phyloP scores from a whole-genome alignment of 306 rosid genomes.

The Dalbergia cultrata region DNA sequence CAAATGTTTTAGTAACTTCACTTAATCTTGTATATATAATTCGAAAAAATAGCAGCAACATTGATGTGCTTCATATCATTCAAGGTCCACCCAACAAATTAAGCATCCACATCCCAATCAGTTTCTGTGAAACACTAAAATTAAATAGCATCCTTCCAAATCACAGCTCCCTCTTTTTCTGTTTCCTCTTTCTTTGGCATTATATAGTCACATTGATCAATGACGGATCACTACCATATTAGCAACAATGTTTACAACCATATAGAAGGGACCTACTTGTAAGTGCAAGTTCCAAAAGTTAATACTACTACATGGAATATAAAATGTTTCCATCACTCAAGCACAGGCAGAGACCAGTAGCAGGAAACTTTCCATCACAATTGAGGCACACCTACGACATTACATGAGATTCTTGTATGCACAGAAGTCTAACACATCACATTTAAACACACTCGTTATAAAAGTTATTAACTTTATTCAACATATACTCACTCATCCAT shows the following conservation, averaged over 20 bases:
- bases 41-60: neutral
- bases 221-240: neutral
- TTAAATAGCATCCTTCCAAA: neutral
- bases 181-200: neutral
- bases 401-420: neutral
- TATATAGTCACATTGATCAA: neutral
- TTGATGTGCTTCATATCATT: neutral
- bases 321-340: neutral
- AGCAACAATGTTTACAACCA: neutral
- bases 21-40: too few species aligned
- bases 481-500: too few species aligned
- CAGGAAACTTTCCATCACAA: constrained; percentile 9
- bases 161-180: neutral
- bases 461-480: too few species aligned
- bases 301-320: neutral
- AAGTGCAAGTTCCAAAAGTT: neutral
- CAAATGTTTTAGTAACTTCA: too few species aligned
- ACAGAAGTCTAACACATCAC: too few species aligned
- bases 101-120: neutral
- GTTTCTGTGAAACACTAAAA: neutral
- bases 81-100: neutral
- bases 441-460: too few species aligned
- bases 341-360: neutral
- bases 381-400: too few species aligned
- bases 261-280: neutral